Evolutionary conservation across 352 stramenopile species (phyloP), one percentile per base, ranked within the genome.

Genomic region (Pythium dissotocum): DNA sequence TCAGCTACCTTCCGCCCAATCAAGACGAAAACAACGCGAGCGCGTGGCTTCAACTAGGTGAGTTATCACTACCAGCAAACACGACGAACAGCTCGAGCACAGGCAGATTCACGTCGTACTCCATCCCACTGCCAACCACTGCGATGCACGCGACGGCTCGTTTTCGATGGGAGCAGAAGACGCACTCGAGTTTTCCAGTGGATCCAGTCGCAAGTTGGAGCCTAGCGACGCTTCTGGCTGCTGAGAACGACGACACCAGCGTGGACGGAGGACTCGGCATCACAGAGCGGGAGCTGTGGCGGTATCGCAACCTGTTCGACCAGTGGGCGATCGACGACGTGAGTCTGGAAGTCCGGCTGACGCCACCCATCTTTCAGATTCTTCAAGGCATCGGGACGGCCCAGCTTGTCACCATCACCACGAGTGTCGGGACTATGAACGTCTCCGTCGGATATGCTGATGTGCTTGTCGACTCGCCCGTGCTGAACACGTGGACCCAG

Each of bases 291-390:
- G 77, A 86, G 32, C 66, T 85, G 2, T 92, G 84, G 82, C 75
- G 58, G 9, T 85, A 89, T 65, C 76, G 79, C 0, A 93, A 93
- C 49, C 67, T 93, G 24, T 91, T 90, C 54, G 85, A 93, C 36
- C 85, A 93, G 69, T 91, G 85, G 82, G 79, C 82, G 0, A 66
- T 91, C 2, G 85, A 93, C 58, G 60, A 88, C 18, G 78, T 93
- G 6, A 61, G 61, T 0, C 63, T 93, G 2, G 80, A 88, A 67
- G 80, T 87, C 18, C 77, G 84, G 4, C 66, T 91, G 44, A 73
- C 80, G 40, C 70, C 74, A 0, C 84, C 84, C 0, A 33, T 58
- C 0, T 88, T 87, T 42, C 28, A 62, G 32, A 66, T 71, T 4
- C 14, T 67, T 6, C 10, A 77, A 33, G 7, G 16, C 1, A 38